Evolutionary conservation across 164 flowering plant species (phyloP).

Genomic region (Aristolochia californica): DNA sequence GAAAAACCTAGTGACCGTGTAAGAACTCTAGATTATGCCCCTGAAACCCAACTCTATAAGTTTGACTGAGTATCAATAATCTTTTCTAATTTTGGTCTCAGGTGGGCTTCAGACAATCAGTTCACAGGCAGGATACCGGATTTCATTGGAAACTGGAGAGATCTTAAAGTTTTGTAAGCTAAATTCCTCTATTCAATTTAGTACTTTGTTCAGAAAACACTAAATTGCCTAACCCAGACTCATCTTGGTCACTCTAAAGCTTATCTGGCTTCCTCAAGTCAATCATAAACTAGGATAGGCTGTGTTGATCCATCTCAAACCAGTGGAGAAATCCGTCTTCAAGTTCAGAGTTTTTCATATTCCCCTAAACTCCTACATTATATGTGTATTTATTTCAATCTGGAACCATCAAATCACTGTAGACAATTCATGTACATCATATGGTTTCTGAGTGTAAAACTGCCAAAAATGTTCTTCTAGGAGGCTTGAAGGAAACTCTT

Average conservation of each 20-base stretch:
- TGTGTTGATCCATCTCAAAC: too few species aligned
- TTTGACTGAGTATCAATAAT: background rate
- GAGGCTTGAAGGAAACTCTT: slow-evolving; percentile 68
- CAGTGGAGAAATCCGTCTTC: too few species aligned
- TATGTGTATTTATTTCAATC: background rate
- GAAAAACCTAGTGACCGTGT: slow-evolving; percentile 19
- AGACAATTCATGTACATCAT: background rate
- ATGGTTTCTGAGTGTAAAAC: background rate
- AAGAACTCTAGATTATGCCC: slow-evolving; percentile 4
- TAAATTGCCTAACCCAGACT: too few species aligned
- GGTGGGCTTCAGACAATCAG: slow-evolving; percentile 60
- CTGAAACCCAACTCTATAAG: background rate
- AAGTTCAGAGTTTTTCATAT: background rate
- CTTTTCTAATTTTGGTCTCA: slow-evolving; percentile 13
- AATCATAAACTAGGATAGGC: too few species aligned
- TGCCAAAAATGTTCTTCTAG: slow-evolving; percentile 14
- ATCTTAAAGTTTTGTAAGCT: slow-evolving; percentile 34
- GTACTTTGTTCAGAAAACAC: too few species aligned
- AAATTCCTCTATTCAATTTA: too few species aligned
- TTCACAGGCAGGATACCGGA: slow-evolving; percentile 64
- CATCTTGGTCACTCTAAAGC: too few species aligned
- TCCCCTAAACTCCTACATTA: too few species aligned
- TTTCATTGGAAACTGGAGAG: slow-evolving; percentile 60
- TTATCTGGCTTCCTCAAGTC: too few species aligned
- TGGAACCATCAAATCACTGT: background rate